Conservation (phyloP, 805 yeast species). For the Ogataea naganishii region DNA sequence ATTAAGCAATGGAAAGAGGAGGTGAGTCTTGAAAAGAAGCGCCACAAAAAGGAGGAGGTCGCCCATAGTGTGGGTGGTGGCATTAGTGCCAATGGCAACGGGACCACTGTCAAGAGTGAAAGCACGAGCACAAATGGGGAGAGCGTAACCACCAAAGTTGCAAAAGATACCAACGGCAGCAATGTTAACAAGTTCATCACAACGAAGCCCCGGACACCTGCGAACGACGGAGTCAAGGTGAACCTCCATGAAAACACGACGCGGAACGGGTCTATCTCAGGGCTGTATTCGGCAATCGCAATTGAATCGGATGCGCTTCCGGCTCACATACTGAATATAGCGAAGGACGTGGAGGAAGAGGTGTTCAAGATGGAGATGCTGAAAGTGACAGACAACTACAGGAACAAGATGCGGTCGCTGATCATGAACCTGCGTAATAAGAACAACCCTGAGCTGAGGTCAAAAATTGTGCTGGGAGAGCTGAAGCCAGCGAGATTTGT, state of each 20-base stretch:
- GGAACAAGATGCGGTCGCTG: constrained; percentile 78
- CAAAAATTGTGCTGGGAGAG: constrained; percentile 57
- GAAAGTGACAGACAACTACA: constrained; percentile 52
- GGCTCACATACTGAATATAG: constrained; percentile 46
- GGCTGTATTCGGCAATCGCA: constrained; percentile 84
- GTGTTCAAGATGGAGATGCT: constrained; percentile 55
- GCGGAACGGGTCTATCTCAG: constrained; percentile 77
- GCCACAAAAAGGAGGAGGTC: constrained; percentile 2
- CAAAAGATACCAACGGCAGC: constrained; percentile 1
- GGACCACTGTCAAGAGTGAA: background rate
- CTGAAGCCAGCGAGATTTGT: constrained; percentile 59
- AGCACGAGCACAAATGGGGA: background rate
- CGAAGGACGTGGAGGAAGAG: constrained; percentile 65
- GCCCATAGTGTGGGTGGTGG: background rate
- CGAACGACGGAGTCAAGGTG: constrained; percentile 71
- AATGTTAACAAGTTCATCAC: constrained; percentile 31
- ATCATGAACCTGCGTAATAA: constrained; percentile 84
- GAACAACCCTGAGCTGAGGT: constrained; percentile 79
- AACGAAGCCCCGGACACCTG: constrained; percentile 62
- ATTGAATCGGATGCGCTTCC: constrained; percentile 55
- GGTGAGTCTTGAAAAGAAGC: constrained; percentile 57
- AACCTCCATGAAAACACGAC: constrained; percentile 58
- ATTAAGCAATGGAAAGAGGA: constrained; percentile 87
- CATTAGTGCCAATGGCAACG: background rate
- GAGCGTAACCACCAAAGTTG: background rate